A percentile compares a stretch with the other conserved stretches of the same genome.
These are phyloP conservation scores for Penicillium canariense DNA, from an alignment of 495 filamentous ascomycete species.

Conservation along the genomic window DNA sequence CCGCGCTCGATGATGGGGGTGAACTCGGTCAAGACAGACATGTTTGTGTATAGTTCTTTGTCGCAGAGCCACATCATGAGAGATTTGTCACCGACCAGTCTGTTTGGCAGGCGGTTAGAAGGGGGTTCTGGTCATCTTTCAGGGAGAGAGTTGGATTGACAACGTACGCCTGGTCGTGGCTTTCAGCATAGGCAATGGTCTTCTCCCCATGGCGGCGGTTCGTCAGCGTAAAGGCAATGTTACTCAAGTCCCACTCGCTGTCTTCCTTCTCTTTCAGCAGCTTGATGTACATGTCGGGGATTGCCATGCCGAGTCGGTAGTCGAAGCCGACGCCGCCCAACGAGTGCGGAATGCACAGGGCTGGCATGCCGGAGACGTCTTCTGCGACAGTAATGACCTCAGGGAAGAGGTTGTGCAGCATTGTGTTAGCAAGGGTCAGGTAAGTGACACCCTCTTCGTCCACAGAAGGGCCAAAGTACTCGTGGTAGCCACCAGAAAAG, in stretches of 20 bases:
- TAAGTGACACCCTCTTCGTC: conserved; percentile 96
- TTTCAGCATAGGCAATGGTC: conserved; percentile 96
- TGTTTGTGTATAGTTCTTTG: conserved; percentile 95
- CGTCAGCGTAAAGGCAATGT: conserved; percentile 79
- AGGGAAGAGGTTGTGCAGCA: conserved; percentile 87
- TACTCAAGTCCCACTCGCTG: conserved; percentile 88
- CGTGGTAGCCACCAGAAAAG: conserved; percentile 97
- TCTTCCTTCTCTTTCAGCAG: conserved; percentile 91
- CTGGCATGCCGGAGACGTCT: conserved; percentile 98
- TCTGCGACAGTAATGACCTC: conserved; percentile 88
- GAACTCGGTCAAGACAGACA: conserved; percentile 79
- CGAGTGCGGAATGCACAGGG: conserved; percentile 78
- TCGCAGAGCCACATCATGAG: conserved; percentile 98
- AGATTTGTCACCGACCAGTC: conserved; percentile 93
- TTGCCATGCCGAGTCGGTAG: conserved; percentile 95
- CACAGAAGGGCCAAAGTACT: conserved; percentile 92
- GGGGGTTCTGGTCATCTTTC: neutral
- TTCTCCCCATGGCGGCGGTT: conserved; percentile 96
- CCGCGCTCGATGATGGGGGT: conserved; percentile 91
- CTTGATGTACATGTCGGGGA: conserved; percentile 99
- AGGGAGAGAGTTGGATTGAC: too few relatives aligned
- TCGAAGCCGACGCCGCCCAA: conserved; percentile 94
- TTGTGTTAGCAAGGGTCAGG: conserved; percentile 93
- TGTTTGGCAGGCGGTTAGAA: conserved; percentile 37
- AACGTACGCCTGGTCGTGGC: conserved; percentile 97